These are phyloP conservation scores for Saccharomyces hybrid DNA, from an alignment of 1,139 yeast genomes.

Conservation along the genomic window DNA sequence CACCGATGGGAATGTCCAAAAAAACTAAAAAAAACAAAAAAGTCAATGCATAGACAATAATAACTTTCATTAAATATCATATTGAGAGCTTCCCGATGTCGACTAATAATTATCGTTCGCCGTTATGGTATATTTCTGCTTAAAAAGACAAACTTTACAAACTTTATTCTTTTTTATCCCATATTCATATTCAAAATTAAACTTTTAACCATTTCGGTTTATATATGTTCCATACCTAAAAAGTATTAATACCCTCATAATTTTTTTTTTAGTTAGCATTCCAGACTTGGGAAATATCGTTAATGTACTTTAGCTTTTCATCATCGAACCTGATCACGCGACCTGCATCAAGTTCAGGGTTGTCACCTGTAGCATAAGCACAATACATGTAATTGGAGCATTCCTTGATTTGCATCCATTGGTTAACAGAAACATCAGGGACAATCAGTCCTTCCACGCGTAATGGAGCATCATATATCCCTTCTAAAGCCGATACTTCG, in stretches of 20 bases:
- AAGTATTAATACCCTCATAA: not conserved
- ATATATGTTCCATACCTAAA: not conserved
- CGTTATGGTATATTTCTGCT: not conserved
- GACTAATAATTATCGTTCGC: not conserved
- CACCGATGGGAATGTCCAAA: conserved; percentile 3
- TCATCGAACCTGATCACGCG: conserved; percentile 15
- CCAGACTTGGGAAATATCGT: conserved; percentile 21
- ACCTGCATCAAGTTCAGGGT: conserved; percentile 11
- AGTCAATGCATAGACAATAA: not conserved
- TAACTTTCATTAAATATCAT: not conserved
- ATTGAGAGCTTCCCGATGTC: not conserved
- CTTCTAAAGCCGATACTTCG: conserved; percentile 18
- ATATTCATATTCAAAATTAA: not conserved
- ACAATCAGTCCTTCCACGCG: conserved; percentile 27
- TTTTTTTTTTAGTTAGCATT: conserved; percentile 7
- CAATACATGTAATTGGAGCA: conserved; percentile 30
- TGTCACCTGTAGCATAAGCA: conserved; percentile 16
- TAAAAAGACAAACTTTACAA: not conserved
- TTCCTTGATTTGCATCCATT: conserved; percentile 28
- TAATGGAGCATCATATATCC: conserved; percentile 30
- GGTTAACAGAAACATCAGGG: conserved; percentile 19
- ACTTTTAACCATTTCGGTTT: not conserved
- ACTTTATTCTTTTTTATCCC: not conserved
- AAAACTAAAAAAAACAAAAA: not conserved
- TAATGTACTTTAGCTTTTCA: conserved; percentile 6